Evolutionary conservation across 495 filamentous ascomycete genomes (phyloP), one percentile per base, ranked within the genome.

Genomic region (Cercophora scortea): DNA sequence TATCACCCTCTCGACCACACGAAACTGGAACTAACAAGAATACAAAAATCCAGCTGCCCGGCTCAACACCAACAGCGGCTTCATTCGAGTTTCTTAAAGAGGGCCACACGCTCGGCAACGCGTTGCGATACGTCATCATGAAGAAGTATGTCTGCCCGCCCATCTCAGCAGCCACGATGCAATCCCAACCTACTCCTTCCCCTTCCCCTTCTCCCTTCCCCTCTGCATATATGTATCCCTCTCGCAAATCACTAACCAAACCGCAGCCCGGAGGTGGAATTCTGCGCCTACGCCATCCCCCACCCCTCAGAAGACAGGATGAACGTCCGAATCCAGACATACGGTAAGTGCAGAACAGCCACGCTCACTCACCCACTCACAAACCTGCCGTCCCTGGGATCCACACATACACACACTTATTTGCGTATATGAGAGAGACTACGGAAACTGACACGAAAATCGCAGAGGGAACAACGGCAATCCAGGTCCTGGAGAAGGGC

Each of bases 251-350:
- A 49, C 8, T 38, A 38, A 52, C 52, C 9, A 8, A 4, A 25
- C 2, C 32, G 0, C 38, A 95, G 92, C 66, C 93, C 93, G 35
- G 80, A 88, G 42, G 93, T 98, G 35, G 93, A 98, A 62, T 93
- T 98, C 71, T 97, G 94, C 72, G 93, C 91, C 42, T 97, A 98
- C 65, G 90, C 93, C 4, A 97, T 98, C 49, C 93, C 93, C 8
- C 93, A 98, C 73, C 93, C 94, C 35, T 95, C 91, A 15, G 93
- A 98, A 63, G 71, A 83, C 11, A 91, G 94, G 71, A 96, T 98
- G 93, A 94, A 96, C 64, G 70, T 98, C 32, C 82, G 93, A 50
- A 96, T 98, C 56, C 93, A 98, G 71, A 98, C 92, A 49, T 95
- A 87, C 58, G 88, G 93, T 96, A 70, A 61, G 82, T 71, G n/a